These are phyloP conservation scores for Fusarium drepaniforme DNA, from an alignment of 2,329 filamentous ascomycete genomes.

Conservation along the genomic window DNA sequence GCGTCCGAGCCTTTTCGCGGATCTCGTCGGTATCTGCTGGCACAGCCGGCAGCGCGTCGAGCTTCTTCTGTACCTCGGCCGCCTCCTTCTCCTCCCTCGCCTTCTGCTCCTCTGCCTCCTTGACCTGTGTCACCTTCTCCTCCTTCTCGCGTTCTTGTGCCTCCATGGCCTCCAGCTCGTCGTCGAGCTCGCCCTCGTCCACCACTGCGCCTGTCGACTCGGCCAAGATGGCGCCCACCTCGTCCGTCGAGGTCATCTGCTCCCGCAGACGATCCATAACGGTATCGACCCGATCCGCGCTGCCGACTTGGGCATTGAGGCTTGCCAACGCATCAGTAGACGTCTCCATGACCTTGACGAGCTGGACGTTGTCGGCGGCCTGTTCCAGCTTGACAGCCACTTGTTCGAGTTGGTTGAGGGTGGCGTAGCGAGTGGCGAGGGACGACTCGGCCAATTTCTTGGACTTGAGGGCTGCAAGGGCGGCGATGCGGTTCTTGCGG, in stretches of 20 bases:
- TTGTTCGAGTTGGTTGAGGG: slow-evolving; percentile 84
- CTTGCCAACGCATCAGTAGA: slow-evolving; percentile 78
- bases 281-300: slow-evolving; percentile 79
- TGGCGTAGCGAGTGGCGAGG: slow-evolving; percentile 77
- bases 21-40: slow-evolving; percentile 52
- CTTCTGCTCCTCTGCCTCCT: slow-evolving; percentile 54
- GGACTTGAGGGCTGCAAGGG: slow-evolving; percentile 81
- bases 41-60: slow-evolving; percentile 63
- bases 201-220: slow-evolving; percentile 68
- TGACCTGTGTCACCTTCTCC: slow-evolving; percentile 60
- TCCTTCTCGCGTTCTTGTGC: slow-evolving; percentile 67
- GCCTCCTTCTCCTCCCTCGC: slow-evolving; percentile 59
- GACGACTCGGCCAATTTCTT: slow-evolving; percentile 86
- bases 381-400: slow-evolving; percentile 87
- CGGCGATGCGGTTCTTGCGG: slow-evolving; percentile 79
- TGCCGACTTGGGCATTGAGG: slow-evolving; percentile 83
- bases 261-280: slow-evolving; percentile 82
- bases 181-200: slow-evolving; percentile 88
- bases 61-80: slow-evolving; percentile 62
- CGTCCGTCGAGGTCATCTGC: slow-evolving; percentile 85
- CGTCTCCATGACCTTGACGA: slow-evolving; percentile 85
- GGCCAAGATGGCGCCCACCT: slow-evolving; percentile 82
- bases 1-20: slow-evolving; percentile 43
- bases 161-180: slow-evolving; percentile 85
- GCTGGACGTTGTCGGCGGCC: slow-evolving; percentile 85